Conservation (phyloP, 352 stramenopile genomes). For the Globisporangium megalacanthum region DNA sequence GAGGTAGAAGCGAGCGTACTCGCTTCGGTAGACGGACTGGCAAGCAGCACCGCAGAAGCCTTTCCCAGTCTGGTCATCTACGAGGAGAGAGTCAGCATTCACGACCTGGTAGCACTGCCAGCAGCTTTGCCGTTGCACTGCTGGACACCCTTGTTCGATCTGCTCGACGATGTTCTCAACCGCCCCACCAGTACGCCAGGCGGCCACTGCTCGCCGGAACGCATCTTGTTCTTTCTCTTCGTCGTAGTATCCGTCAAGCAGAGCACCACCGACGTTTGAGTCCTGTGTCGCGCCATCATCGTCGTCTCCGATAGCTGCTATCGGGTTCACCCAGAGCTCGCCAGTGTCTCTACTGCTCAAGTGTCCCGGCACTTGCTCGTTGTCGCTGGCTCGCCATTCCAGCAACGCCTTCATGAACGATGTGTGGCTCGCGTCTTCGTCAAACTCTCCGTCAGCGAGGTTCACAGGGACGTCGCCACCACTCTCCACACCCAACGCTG, state of each 20-base stretch:
- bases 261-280: slow-evolving; percentile 17
- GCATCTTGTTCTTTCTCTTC: slow-evolving; percentile 64
- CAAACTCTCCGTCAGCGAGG: slow-evolving; percentile 67
- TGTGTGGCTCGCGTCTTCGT: slow-evolving; percentile 64
- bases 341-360: slow-evolving; percentile 21
- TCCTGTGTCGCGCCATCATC: slow-evolving; percentile 8
- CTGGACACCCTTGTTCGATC: slow-evolving; percentile 39
- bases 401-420: slow-evolving; percentile 79
- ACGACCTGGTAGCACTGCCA: slow-evolving; percentile 79
- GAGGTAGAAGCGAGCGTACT: slow-evolving; percentile 58
- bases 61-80: slow-evolving; percentile 40
- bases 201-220: slow-evolving; percentile 52
- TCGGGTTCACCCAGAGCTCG: slow-evolving; percentile 63
- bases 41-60: slow-evolving; percentile 48
- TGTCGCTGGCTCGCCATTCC: slow-evolving; percentile 53
- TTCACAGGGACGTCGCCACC: slow-evolving; percentile 49
- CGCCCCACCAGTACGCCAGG: slow-evolving; percentile 36
- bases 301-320: slow-evolving; percentile 11
- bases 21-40: slow-evolving; percentile 27
- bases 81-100: slow-evolving; percentile 29
- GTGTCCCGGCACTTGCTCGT: slow-evolving; percentile 5
- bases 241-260: slow-evolving; percentile 58
- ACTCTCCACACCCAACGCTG: slow-evolving; percentile 2
- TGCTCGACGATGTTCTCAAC: slow-evolving; percentile 22
- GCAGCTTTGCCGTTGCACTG: slow-evolving; percentile 52